phyloP scores from a whole-genome alignment of 2,329 filamentous ascomycete genomes.

The Epichloe gansuensis region DNA sequence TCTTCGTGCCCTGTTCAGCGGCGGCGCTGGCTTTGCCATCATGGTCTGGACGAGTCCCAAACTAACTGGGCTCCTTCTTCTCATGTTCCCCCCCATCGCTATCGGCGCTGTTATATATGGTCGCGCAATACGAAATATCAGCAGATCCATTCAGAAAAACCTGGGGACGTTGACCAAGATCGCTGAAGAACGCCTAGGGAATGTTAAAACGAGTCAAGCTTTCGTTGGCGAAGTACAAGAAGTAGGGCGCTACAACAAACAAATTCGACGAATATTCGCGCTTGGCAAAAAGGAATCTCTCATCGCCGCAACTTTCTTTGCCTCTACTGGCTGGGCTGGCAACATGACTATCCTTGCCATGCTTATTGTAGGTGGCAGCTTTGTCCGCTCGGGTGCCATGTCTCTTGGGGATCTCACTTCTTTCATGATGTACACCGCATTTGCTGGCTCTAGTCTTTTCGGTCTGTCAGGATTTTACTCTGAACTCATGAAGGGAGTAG shows the following conservation, averaged over 20 bases:
- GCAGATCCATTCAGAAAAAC: slow-evolving; percentile 86
- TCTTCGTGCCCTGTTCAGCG: slow-evolving; percentile 80
- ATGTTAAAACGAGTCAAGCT: slow-evolving; percentile 91
- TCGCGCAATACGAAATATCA: slow-evolving; percentile 74
- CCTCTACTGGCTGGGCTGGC: slow-evolving; percentile 74
- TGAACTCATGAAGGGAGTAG: slow-evolving; percentile 97
- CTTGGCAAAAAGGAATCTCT: slow-evolving; percentile 79
- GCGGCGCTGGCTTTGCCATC: slow-evolving; percentile 73
- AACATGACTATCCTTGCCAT: slow-evolving; percentile 93
- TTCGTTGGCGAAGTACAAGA: slow-evolving; percentile 91
- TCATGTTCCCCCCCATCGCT: slow-evolving; percentile 90
- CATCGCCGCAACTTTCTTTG: slow-evolving; percentile 83
- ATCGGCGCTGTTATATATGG: slow-evolving; percentile 88
- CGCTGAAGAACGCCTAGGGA: slow-evolving; percentile 92
- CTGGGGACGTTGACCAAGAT: slow-evolving; percentile 90
- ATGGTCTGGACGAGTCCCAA: slow-evolving; percentile 96
- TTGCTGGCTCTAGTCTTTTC: slow-evolving; percentile 72
- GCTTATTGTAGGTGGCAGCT: slow-evolving; percentile 77
- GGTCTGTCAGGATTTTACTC: slow-evolving; percentile 94
- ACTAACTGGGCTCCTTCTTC: slow-evolving; percentile 70
- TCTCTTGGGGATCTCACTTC: slow-evolving; percentile 86
- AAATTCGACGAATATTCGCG: slow-evolving; percentile 83
- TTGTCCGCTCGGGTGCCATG: slow-evolving; percentile 78
- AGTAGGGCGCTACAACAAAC: slow-evolving; percentile 78
- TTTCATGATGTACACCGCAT: slow-evolving; percentile 97